Evolutionary conservation across 1,284 basidiomycete genomes (phyloP).

Genomic region (Grifola frondosa): DNA sequence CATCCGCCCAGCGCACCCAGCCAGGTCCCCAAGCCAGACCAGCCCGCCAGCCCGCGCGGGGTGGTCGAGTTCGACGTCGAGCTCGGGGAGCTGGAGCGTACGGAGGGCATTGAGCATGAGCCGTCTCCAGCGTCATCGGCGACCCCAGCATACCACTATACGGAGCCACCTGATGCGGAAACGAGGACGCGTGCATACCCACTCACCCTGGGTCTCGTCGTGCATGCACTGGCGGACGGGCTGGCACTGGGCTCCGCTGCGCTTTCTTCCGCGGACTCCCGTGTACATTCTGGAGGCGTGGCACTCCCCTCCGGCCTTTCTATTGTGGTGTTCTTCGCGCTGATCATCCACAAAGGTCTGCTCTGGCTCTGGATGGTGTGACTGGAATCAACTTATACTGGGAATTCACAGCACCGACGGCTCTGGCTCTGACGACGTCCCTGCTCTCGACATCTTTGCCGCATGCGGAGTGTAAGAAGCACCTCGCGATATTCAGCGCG

Average conservation of each 20-base stretch:
- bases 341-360: conserved; percentile 86
- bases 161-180: conserved; percentile 7
- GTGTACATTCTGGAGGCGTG: conserved; percentile 16
- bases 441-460: conserved; percentile 75
- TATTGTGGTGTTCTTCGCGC: conserved; percentile 82
- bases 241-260: conserved; percentile 84
- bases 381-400: not conserved
- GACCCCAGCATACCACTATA: conserved; percentile 4
- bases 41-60: conserved; percentile 23
- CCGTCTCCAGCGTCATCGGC: not conserved
- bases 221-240: conserved; percentile 89
- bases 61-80: conserved; percentile 64
- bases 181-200: conserved; percentile 49
- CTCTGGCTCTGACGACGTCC: conserved; percentile 80
- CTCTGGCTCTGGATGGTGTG: not conserved
- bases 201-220: conserved; percentile 79
- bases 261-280: conserved; percentile 36
- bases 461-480: conserved; percentile 65
- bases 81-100: conserved; percentile 50
- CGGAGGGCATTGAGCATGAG: conserved; percentile 20
- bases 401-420: conserved; percentile 74
- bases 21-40: conserved; percentile 4
- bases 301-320: conserved; percentile 51
- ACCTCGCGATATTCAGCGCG: conserved; percentile 75
- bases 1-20: conserved; percentile 19